phyloP scores from a whole-genome alignment of 2,329 filamentous ascomycete genomes.

The Cordyceps farinosa region DNA sequence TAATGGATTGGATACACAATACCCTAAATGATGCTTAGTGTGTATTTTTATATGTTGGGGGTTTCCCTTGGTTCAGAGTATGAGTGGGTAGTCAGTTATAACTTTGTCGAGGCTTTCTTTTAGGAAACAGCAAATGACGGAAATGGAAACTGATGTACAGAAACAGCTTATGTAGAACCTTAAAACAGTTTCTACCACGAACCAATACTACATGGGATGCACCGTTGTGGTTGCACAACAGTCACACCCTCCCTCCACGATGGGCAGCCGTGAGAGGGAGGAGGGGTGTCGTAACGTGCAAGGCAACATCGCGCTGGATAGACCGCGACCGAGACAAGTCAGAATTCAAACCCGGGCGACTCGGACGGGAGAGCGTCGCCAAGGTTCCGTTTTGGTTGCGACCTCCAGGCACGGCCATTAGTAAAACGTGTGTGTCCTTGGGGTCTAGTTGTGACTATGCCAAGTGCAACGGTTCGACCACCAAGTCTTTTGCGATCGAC shows the following conservation, averaged over 20 bases:
- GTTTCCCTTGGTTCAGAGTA: not conserved
- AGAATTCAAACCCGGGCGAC: not conserved
- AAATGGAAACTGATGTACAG: not conserved
- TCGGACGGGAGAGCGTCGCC: not conserved
- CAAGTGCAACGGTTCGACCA: not conserved
- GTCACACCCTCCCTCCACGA: not conserved
- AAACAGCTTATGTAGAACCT: not conserved
- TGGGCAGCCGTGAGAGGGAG: not conserved
- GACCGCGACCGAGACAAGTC: not conserved
- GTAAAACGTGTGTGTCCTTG: not conserved
- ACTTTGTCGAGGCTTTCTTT: not conserved
- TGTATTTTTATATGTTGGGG: not conserved
- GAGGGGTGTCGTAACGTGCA: not conserved
- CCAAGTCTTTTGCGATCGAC: not conserved
- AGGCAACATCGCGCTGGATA: not conserved
- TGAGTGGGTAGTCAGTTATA: not conserved
- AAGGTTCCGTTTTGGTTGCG: not conserved
- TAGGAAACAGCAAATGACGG: not conserved
- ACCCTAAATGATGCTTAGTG: not conserved
- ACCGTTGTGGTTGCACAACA: not conserved
- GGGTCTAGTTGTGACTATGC: too few relatives aligned
- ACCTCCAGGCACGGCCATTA: not conserved
- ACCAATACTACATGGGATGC: not conserved
- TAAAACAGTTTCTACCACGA: not conserved
- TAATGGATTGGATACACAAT: not conserved